Base-by-base conservation (phyloP, 345 rosid species). In the Gossypium stocksii region DNA sequence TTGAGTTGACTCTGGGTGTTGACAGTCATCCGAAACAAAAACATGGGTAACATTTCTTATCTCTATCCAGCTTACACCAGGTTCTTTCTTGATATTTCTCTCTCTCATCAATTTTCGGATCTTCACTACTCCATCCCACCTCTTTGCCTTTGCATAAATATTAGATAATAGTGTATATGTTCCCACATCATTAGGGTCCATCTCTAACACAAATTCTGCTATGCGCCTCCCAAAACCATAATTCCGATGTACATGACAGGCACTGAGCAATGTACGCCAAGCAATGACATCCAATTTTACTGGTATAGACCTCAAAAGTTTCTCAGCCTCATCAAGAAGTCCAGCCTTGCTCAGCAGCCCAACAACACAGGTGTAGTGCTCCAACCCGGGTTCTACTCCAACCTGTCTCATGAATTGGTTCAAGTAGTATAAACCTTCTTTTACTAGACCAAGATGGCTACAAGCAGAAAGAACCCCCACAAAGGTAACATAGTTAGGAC, bases 61-160 rank as follows among this genome's bases (percentile, higher is more conserved):
- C 61, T 89, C 87, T 73, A 87, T 87, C 96, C 96, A 93, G 83
- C 96, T 91, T 66, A 84, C 87, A n/a, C 98, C 97, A 59, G 96
- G 96, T 81, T 93, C 96, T 72, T 93, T 93, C 83, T 90, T 93
- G 72, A 91, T 81, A 12, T 80, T 79, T 68, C 82, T 87, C 2
- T 83, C 83, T 70, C 80, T 85, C 96, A 91, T 91, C 80, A 89
- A 61, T 71, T 87, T 85, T 61, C 91, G 86, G n/a, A 90, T 82
- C 77, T 70, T 78, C 3, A 79, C 86, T 61, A 90, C 98, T 57
- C 81, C 86, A 77, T 89, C 97, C 94, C 96, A 93, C 73, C 86
- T 85, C 71, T 78, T 88, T 72, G 81, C 82, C 79, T 87, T 90
- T 67, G 96, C 97, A 70, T 86, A 85, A 46, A 90, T 81, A 84